Evolutionary conservation across 352 stramenopile genomes (phyloP), one percentile per base, ranked within the genome.

Genomic region (Elongisporangium anandrum): DNA sequence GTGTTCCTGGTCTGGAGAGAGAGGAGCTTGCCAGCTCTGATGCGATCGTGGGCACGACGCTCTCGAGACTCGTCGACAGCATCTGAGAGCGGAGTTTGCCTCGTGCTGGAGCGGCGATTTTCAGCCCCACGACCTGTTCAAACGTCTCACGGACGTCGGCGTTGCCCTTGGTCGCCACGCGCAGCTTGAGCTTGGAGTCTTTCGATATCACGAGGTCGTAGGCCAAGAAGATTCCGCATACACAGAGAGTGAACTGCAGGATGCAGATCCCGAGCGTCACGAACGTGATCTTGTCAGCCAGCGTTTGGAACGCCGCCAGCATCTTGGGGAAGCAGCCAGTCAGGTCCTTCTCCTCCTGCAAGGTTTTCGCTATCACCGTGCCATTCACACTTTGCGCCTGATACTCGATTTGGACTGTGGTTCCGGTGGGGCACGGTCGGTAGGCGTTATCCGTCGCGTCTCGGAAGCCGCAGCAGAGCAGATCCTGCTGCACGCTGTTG

Each of bases 381-480:
- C 81, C 84, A 15, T 87, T 85, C 2, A 93, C 77, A 12, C 72
- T 84, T 41, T 70, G 48, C 2, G 81, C 84, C 57, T 87, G 64
- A 59, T 88, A 88, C 12, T 82, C 76, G 17, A 90, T 70, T 24
- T 84, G 57, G 1, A 85, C 54, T 1, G 54, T 60, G 10, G 69
- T 72, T 2, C 81, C 81, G 0, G 61, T 56, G 0, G 84, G 84
- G 63, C 84, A 91, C 2, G 84, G 81, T 1, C 77, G 63, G 22
- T 73, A 73, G 0, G 84, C 73, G 0, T 67, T 63, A 54, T 91
- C 80, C 0, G 45, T 61, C 16, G 66, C 62, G 49, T 70, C 68
- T 16, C 50, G 63, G 26, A 91, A 89, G n/a, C 84, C 84, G 24
- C 84, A 93, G 59, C 84, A 93, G 4, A 65, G 74, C 1, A 93